Conservation (phyloP, 345 rosid genomes). For the Excoecaria agallocha region DNA sequence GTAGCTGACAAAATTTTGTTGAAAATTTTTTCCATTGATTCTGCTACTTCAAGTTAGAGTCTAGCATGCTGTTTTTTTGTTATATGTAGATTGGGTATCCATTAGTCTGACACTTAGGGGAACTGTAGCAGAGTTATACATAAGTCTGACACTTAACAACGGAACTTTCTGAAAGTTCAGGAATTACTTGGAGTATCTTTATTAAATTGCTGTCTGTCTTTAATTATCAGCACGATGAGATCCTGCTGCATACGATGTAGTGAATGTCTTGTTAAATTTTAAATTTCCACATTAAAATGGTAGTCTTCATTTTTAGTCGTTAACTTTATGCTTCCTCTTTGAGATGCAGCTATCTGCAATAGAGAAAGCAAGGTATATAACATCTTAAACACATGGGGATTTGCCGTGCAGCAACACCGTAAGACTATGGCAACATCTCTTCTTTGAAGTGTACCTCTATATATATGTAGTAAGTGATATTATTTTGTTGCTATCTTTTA, state of each 20-base stretch:
- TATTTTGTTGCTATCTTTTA: slow-evolving; percentile 26
- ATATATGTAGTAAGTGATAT: slow-evolving; percentile 14
- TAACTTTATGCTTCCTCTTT: slow-evolving; percentile 18
- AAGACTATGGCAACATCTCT: slow-evolving; percentile 33
- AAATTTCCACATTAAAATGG: not conserved
- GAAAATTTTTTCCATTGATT: not conserved
- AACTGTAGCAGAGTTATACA: not conserved
- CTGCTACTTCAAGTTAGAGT: not conserved
- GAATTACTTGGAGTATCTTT: not conserved
- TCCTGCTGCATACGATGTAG: not conserved
- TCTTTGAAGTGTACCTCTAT: slow-evolving; percentile 18
- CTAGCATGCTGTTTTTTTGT: not conserved
- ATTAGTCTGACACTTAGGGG: not conserved
- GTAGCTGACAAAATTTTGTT: not conserved
- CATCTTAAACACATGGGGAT: slow-evolving; percentile 65
- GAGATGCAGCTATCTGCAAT: slow-evolving; percentile 71
- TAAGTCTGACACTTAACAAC: not conserved
- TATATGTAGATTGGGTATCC: not conserved
- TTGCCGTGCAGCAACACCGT: slow-evolving; percentile 81
- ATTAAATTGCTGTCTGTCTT: not conserved
- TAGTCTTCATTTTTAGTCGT: not conserved
- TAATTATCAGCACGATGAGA: not conserved
- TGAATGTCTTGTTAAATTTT: not conserved
- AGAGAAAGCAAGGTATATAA: slow-evolving; percentile 74
- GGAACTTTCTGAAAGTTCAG: not conserved